These are phyloP conservation scores for Centaurea solstitialis DNA, from an alignment of 129 eudicot species.

Conservation along the genomic window DNA sequence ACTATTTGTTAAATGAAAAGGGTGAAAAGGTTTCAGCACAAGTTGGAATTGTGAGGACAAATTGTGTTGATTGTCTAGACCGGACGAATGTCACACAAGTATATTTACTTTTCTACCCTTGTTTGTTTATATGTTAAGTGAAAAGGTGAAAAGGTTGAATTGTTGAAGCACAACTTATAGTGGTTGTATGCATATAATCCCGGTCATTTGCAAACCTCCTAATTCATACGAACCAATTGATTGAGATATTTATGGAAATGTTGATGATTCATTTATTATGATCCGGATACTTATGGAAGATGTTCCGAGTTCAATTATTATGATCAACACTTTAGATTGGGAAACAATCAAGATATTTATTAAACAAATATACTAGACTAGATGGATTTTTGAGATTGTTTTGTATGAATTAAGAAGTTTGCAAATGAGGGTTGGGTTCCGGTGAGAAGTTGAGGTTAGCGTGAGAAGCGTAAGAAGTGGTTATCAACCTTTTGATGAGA, in stretches of 20 bases:
- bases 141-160: neutral
- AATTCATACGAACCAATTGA: neutral
- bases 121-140: neutral
- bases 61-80: slow-evolving; percentile 83
- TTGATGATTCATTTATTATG: neutral
- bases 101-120: slow-evolving; percentile 2
- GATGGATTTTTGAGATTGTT: neutral
- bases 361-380: neutral
- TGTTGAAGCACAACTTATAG: neutral
- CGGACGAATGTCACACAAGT: slow-evolving; percentile 90
- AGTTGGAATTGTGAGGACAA: slow-evolving; percentile 71
- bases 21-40: slow-evolving; percentile 66
- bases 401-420: neutral
- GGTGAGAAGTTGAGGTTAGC: too few species aligned
- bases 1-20: slow-evolving; percentile 62
- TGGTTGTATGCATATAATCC: neutral
- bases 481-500: too few species aligned
- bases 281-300: neutral
- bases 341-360: neutral
- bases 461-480: too few species aligned
- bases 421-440: neutral
- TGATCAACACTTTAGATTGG: neutral
- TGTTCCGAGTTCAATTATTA: neutral
- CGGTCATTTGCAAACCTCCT: neutral
- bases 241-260: neutral